Evolutionary conservation across 148 eudicot species (phyloP).

Genomic region (Amaranthus palmeri): DNA sequence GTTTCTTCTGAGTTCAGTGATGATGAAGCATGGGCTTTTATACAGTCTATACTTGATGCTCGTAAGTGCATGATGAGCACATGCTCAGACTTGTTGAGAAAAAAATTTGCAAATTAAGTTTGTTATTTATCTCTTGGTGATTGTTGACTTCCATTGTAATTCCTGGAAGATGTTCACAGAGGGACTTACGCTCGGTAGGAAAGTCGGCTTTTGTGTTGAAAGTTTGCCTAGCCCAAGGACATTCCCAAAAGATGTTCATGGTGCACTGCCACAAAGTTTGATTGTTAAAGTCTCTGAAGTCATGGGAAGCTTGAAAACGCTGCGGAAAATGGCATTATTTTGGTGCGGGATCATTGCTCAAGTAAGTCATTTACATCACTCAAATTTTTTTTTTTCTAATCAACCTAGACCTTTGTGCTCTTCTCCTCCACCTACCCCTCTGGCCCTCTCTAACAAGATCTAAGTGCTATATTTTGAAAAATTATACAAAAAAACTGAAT

Average conservation of each 20-base stretch:
- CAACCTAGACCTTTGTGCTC: too few species aligned
- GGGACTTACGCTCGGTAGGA: constrained; percentile 60
- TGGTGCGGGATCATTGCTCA: constrained; percentile 77
- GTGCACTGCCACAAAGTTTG: constrained; percentile 76
- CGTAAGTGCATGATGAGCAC: constrained; percentile 42
- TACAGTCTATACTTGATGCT: constrained; percentile 59
- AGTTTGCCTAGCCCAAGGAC: constrained; percentile 36
- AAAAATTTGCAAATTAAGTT: not conserved
- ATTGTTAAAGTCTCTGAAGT: constrained; percentile 80
- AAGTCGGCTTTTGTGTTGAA: constrained; percentile 45
- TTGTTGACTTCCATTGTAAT: constrained; percentile 67
- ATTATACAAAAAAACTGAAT: too few species aligned
- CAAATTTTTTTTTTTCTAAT: not conserved
- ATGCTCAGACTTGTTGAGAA: constrained; percentile 8
- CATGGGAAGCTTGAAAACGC: constrained; percentile 73
- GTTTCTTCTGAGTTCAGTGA: constrained; percentile 53
- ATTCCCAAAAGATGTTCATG: constrained; percentile 78
- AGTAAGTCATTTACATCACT: constrained; percentile 47
- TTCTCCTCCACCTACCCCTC: too few species aligned
- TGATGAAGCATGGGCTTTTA: constrained; percentile 55
- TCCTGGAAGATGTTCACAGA: constrained; percentile 84
- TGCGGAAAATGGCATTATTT: constrained; percentile 71
- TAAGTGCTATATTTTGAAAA: too few species aligned
- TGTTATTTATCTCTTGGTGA: constrained; percentile 30
- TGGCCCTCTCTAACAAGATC: too few species aligned